A percentile compares a stretch with the other conserved stretches of the same genome.
Evolutionary conservation across 225 moss, liverwort and hornwort species (phyloP).

Genomic region (Ulota crispa): DNA sequence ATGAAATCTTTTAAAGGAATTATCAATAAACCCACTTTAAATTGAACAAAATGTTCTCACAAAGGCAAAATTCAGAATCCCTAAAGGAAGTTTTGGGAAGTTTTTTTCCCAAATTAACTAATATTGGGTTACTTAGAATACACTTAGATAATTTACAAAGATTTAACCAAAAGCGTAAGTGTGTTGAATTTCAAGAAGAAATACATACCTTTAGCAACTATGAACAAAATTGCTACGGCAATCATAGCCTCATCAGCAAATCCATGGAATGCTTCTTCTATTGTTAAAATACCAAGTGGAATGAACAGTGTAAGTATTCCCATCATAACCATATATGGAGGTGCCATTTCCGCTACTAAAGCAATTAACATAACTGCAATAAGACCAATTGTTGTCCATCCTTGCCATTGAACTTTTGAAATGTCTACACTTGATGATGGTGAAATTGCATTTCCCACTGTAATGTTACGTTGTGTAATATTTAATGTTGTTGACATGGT

Average conservation of each 20-base stretch:
- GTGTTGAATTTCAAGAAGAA: background rate
- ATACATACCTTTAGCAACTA: conserved; percentile 86
- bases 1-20: too few relatives aligned
- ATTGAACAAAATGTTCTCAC: too few relatives aligned
- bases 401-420: conserved; percentile 76
- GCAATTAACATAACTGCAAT: conserved; percentile 74
- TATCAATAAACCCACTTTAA: too few relatives aligned
- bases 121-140: too few relatives aligned
- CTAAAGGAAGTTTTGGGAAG: too few relatives aligned
- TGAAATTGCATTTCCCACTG: background rate
- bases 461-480: background rate
- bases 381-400: conserved; percentile 76
- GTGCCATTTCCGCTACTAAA: conserved; percentile 72
- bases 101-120: too few relatives aligned
- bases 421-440: conserved; percentile 21
- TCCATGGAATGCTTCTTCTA: conserved; percentile 81
- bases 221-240: conserved; percentile 72
- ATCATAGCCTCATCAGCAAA: conserved; percentile 91
- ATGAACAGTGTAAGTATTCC: conserved; percentile 77
- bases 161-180: background rate
- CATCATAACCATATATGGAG: conserved; percentile 95
- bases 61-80: too few relatives aligned
- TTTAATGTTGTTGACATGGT: conserved; percentile 28
- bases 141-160: too few relatives aligned
- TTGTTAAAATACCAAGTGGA: conserved; percentile 67